Evolutionary conservation across 305 asterid genomes (phyloP).

Genomic region (Rubia balearica): DNA sequence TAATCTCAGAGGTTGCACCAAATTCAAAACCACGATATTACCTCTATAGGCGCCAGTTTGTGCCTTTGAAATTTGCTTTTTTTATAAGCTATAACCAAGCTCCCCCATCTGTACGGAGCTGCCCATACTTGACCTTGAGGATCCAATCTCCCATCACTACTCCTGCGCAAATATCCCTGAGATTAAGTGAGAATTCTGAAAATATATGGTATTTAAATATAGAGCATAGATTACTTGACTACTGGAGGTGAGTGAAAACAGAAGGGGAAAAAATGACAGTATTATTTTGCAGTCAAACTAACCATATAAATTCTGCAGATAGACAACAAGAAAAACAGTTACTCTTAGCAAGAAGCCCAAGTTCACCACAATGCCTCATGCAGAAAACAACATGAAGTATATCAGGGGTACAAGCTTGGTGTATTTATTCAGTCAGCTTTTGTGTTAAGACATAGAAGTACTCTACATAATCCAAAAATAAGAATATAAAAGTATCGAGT

Average conservation of each 20-base stretch:
- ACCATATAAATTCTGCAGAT: neutral
- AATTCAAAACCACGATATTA: slow-evolving; percentile 18
- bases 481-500: neutral
- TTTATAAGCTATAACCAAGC: slow-evolving; percentile 85
- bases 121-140: slow-evolving; percentile 76
- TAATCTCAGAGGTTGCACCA: neutral
- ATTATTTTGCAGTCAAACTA: neutral
- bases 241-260: neutral
- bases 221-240: neutral
- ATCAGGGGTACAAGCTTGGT: neutral
- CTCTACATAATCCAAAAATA: neutral
- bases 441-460: neutral
- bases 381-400: neutral
- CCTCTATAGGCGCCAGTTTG: slow-evolving; percentile 73
- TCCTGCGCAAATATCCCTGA: slow-evolving; percentile 98
- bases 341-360: neutral
- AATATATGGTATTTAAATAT: slow-evolving; percentile 26
- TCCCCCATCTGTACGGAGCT: slow-evolving; percentile 94
- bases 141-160: slow-evolving; percentile 58
- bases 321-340: neutral
- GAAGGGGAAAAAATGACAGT: neutral
- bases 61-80: slow-evolving; percentile 58
- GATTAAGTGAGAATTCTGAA: slow-evolving; percentile 39
- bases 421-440: neutral
- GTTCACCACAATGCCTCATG: neutral